Conservation (phyloP, 2,329 filamentous ascomycete genomes). For the Stemphylium vesicarium region DNA sequence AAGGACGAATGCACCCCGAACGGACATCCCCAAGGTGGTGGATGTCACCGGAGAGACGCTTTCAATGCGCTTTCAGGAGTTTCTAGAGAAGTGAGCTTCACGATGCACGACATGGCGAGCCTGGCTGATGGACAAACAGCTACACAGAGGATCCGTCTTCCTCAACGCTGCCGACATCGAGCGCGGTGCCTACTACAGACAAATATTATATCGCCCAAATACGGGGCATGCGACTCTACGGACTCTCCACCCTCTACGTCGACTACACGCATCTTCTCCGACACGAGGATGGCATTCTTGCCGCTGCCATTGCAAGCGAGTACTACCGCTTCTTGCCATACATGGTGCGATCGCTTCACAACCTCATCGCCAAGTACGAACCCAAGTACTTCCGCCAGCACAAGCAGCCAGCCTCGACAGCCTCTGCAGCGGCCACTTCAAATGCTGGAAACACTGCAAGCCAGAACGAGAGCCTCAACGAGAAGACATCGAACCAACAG, state of each 20-base stretch:
- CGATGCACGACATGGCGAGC: not conserved
- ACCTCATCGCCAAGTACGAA: slow-evolving; percentile 92
- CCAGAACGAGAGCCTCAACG: slow-evolving; percentile 62
- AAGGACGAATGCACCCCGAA: slow-evolving; percentile 53
- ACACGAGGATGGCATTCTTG: slow-evolving; percentile 79
- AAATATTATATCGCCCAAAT: slow-evolving; percentile 88
- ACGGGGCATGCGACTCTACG: slow-evolving; percentile 73
- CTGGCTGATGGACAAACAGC: slow-evolving; percentile 35
- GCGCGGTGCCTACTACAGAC: slow-evolving; percentile 71
- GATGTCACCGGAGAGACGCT: slow-evolving; percentile 78
- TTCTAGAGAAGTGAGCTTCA: slow-evolving; percentile 71
- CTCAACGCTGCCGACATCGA: slow-evolving; percentile 69
- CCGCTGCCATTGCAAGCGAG: slow-evolving; percentile 83
- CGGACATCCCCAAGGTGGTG: slow-evolving; percentile 73
- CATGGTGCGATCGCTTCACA: slow-evolving; percentile 85
- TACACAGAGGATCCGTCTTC: slow-evolving; percentile 73
- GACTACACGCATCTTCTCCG: slow-evolving; percentile 84
- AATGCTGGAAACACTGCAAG: slow-evolving; percentile 64
- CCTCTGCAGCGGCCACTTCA: slow-evolving; percentile 73
- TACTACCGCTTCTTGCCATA: slow-evolving; percentile 97
- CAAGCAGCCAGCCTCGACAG: slow-evolving; percentile 78
- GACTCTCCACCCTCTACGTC: slow-evolving; percentile 84
- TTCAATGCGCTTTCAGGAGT: slow-evolving; percentile 78
- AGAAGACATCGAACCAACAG: slow-evolving; percentile 87
- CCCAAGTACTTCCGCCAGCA: slow-evolving; percentile 93